Conservation (phyloP, 2,329 filamentous ascomycete genomes). For the Ascochyta fabae region DNA sequence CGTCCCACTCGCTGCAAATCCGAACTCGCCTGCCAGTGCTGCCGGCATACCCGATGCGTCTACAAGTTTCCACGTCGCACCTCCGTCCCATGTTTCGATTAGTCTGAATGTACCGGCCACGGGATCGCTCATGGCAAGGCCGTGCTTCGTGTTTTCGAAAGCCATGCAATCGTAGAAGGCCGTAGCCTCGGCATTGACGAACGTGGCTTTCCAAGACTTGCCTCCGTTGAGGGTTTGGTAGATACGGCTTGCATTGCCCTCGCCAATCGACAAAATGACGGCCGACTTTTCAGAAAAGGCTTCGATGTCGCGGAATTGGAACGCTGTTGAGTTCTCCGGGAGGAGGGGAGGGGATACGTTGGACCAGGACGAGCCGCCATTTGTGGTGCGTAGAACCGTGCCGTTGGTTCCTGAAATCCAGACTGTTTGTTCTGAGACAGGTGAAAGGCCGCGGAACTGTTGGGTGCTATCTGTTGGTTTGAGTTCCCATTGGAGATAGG, state of each 20-base stretch:
- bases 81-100: slow-evolving; percentile 36
- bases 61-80: slow-evolving; percentile 30
- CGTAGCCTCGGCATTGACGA: slow-evolving; percentile 31
- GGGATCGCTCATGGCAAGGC: slow-evolving; percentile 39
- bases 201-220: slow-evolving; percentile 29
- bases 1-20: slow-evolving; percentile 37
- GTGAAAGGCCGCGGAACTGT: slow-evolving; percentile 37
- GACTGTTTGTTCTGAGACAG: slow-evolving; percentile 23
- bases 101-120: slow-evolving; percentile 38
- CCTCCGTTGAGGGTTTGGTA: slow-evolving; percentile 33
- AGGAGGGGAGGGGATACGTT: slow-evolving; percentile 32
- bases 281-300: slow-evolving; percentile 30
- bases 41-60: slow-evolving; percentile 22
- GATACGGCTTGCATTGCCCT: slow-evolving; percentile 32
- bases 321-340: slow-evolving; percentile 27
- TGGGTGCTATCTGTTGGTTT: slow-evolving; percentile 33
- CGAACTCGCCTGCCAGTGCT: slow-evolving; percentile 32
- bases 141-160: slow-evolving; percentile 32
- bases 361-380: slow-evolving; percentile 32
- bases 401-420: slow-evolving; percentile 38
- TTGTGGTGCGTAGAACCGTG: slow-evolving; percentile 35
- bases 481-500: slow-evolving; percentile 26
- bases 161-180: slow-evolving; percentile 42
- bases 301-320: slow-evolving; percentile 40
- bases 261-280: slow-evolving; percentile 34